These are phyloP conservation scores for Nigrospora oryzae DNA, from an alignment of 2,329 filamentous ascomycete species.

Conservation along the genomic window DNA sequence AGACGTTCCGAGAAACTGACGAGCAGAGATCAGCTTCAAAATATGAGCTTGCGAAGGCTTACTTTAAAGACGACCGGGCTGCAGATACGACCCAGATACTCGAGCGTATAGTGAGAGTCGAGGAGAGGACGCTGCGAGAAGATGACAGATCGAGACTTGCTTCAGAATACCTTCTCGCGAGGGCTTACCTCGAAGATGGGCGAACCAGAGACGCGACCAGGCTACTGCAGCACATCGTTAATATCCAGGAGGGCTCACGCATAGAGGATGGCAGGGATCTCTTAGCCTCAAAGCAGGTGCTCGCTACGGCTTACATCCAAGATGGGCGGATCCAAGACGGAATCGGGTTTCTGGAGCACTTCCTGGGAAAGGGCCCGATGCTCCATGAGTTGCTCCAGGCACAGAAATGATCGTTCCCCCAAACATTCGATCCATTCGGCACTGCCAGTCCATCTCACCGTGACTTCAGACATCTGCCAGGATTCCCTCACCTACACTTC, in stretches of 20 bases:
- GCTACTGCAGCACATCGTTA: constrained; percentile 13
- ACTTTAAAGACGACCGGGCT: background rate
- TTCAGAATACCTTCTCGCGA: constrained; percentile 7
- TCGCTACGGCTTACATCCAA: too few species aligned
- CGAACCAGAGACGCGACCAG: constrained; percentile 11
- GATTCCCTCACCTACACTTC: too few species aligned
- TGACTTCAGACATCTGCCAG: too few species aligned
- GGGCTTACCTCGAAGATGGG: constrained; percentile 8
- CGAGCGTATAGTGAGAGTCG: constrained; percentile 1
- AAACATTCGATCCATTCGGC: too few species aligned
- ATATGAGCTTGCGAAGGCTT: background rate
- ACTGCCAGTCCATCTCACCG: too few species aligned
- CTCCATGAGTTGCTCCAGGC: too few species aligned
- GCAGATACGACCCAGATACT: constrained; percentile 7
- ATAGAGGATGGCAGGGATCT: constrained; percentile 4
- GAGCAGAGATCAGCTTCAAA: background rate
- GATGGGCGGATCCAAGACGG: too few species aligned
- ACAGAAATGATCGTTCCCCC: too few species aligned
- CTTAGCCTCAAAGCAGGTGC: constrained; percentile 2
- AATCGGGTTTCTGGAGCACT: too few species aligned
- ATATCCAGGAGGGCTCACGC: constrained; percentile 1
- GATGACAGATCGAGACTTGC: background rate
- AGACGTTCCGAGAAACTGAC: background rate
- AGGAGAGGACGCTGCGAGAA: background rate
- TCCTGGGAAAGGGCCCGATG: too few species aligned